Evolutionary conservation across 192 early-diverging fungal genomes (phyloP), one percentile per base, ranked within the genome.

Genomic region (Podila verticillata): DNA sequence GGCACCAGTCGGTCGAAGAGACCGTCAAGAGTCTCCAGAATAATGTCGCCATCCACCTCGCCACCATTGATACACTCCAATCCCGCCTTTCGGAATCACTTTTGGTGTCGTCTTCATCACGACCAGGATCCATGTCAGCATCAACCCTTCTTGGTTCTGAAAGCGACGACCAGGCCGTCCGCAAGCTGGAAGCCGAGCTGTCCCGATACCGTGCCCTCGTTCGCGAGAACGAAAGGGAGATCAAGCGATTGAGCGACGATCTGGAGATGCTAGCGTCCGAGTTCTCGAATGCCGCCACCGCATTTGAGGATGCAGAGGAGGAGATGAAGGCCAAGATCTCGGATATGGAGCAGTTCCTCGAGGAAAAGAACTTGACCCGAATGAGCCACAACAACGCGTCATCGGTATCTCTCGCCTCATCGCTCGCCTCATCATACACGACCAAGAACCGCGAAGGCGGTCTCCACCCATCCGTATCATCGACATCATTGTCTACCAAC

Each of bases 291-390:
- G 72, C 74, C 1, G 79, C 70, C 1, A 70, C 70, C 0, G 57
- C 67, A n/a, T 84, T 74, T 60, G 83, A 82, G 64, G 79, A 78
- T 54, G 72, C 79, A 1, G 79, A 84, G 34, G 79, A 84, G 24
- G 70, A 84, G 67, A 75, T 82, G 66, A 81, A 82, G 62, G 57
- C 48, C 29, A 67, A 57, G 59, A 84, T 84, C 36, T 26, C 39
- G 8, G 77, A 84, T 48, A 58, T 84, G 35, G 70, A 84, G 26
- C 7, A 61, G 4, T 48, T 73, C 7, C 31, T 84, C 15, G 73
- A 73, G 22, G 73, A 59, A 31, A 71, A 59, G 48, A 67, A 63
- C 56, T 19, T 36, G 51, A 12, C 24, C n/a, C 51, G 51, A 26
- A 32, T 61, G 36, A 67, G 48, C 34, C 31, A 39, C 9, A 66